A percentile compares a stretch with the other conserved stretches of the same genome.
These are phyloP conservation scores for Plantago ovata DNA, from an alignment of 257 asterid species.

Conservation along the genomic window DNA sequence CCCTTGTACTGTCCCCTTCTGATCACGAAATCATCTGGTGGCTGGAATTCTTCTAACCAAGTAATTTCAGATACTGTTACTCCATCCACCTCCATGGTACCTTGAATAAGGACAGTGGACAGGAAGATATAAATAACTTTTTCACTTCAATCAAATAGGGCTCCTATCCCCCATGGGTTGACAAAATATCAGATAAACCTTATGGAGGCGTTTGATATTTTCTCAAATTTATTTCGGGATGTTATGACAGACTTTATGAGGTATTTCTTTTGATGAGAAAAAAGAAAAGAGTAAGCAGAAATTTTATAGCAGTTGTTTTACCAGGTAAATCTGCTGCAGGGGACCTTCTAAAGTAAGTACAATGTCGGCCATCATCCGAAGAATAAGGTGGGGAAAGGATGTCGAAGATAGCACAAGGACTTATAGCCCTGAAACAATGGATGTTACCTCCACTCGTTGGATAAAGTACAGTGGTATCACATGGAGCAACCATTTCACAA, in stretches of 20 bases:
- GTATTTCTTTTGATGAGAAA: too few relatives aligned
- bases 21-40: constrained; percentile 84
- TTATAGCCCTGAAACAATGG: constrained; percentile 86
- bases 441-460: constrained; percentile 91
- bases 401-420: constrained; percentile 95
- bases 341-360: constrained; percentile 81
- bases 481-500: constrained; percentile 82
- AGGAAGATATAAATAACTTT: constrained; percentile 1
- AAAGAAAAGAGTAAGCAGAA: not conserved
- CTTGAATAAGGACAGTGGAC: constrained; percentile 29
- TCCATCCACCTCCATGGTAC: constrained; percentile 71
- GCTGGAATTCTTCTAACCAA: constrained; percentile 93
- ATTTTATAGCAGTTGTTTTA: constrained; percentile 22
- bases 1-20: constrained; percentile 96
- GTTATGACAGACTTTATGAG: too few relatives aligned
- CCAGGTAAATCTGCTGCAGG: constrained; percentile 71
- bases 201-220: too few relatives aligned
- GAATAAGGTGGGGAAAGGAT: constrained; percentile 97
- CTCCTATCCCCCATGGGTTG: too few relatives aligned
- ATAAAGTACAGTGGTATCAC: constrained; percentile 77
- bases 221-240: too few relatives aligned
- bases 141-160: not conserved
- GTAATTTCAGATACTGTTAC: constrained; percentile 53
- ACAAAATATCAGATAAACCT: too few relatives aligned
- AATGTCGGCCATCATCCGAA: constrained; percentile 86